A percentile compares a stretch with the other conserved stretches of the same genome.
Evolutionary conservation across 78 protist genomes (phyloP).

Genomic region (Guillardia theta): DNA sequence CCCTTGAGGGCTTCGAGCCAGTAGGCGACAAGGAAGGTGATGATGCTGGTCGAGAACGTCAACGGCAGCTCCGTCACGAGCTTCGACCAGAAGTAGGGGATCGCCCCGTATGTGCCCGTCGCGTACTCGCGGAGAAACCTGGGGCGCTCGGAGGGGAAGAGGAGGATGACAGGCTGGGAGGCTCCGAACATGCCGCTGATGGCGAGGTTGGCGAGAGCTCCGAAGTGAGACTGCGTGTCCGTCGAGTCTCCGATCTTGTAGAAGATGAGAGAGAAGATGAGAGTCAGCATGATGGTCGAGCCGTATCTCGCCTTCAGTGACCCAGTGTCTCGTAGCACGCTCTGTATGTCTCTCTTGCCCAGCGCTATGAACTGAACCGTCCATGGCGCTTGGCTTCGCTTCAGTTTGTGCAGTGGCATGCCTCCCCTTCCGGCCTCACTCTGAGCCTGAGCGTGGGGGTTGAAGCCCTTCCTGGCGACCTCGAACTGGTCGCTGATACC

Average conservation of each 20-base stretch:
- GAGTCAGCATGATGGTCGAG: neutral
- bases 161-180: constrained; percentile 47
- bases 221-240: no score
- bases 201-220: neutral
- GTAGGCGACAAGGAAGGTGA: neutral
- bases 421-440: no score
- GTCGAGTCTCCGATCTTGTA: neutral
- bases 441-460: no score
- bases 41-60: neutral
- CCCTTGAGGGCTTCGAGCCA: constrained; percentile 8
- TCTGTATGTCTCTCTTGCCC: no score
- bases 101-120: neutral
- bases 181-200: constrained; percentile 50
- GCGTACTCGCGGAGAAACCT: constrained; percentile 58
- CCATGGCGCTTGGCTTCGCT: no score
- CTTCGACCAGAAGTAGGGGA: constrained; percentile 39
- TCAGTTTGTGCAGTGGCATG: no score
- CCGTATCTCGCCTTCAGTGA: neutral
- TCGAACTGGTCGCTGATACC: no score
- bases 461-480: no score
- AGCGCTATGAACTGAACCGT: no score
- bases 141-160: constrained; percentile 50
- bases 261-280: neutral
- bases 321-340: no score
- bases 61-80: neutral